phyloP scores from a whole-genome alignment of 805 yeast species.

The Diddensiella caesifluorescens region DNA sequence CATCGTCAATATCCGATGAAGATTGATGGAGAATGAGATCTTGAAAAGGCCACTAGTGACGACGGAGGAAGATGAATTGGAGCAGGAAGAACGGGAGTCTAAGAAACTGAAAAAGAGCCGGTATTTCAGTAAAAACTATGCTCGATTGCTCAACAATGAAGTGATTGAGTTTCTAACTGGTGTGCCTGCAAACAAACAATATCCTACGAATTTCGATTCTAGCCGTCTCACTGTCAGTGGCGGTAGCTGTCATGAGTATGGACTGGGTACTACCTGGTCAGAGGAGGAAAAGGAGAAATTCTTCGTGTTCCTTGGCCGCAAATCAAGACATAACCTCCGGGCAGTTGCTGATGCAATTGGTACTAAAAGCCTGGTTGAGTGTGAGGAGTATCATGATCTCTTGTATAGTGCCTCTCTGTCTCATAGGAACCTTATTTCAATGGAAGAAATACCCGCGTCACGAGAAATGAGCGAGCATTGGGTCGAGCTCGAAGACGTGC shows the following conservation, averaged over 20 bases:
- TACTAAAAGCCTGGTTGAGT: conserved; percentile 23
- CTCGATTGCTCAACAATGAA: conserved; percentile 12
- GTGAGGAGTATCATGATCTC: conserved; percentile 24
- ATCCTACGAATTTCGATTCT: not conserved
- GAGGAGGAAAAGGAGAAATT: conserved; percentile 23
- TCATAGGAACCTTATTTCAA: conserved; percentile 3
- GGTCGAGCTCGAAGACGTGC: conserved; percentile 19
- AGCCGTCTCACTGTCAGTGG: not conserved
- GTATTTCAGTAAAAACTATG: conserved; percentile 10
- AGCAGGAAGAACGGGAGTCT: not conserved
- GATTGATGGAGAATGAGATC: not conserved
- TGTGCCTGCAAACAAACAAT: not conserved
- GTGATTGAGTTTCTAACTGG: conserved; percentile 11
- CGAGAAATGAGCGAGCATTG: conserved; percentile 24
- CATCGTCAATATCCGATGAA: not conserved
- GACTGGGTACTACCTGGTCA: conserved; percentile 19
- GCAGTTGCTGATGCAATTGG: conserved; percentile 21
- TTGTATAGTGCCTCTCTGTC: conserved; percentile 5
- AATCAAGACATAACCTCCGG: conserved; percentile 22
- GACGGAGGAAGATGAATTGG: not conserved
- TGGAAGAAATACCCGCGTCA: conserved; percentile 23
- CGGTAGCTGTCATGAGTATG: not conserved
- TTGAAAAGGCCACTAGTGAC: not conserved
- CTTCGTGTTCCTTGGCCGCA: conserved; percentile 22
- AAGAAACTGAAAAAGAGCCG: not conserved